Conservation (phyloP, 164 flowering plant species). For the Sedum album region DNA sequence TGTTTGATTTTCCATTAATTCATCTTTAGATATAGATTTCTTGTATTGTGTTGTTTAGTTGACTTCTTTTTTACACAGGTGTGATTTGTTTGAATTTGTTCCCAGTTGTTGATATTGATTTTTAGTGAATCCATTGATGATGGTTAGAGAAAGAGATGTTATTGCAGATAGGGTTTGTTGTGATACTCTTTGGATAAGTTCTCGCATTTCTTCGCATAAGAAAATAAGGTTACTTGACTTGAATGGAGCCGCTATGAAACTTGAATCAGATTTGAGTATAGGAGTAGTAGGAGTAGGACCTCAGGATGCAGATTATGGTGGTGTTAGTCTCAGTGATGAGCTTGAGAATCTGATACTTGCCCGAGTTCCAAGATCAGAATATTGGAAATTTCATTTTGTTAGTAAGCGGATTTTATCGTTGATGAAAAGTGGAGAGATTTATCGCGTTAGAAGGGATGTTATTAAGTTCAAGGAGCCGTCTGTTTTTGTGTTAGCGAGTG, state of each 20-base stretch:
- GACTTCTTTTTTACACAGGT: too few species aligned
- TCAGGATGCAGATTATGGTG: slow-evolving; percentile 79
- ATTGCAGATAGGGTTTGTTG: not conserved
- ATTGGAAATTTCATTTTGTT: slow-evolving; percentile 39
- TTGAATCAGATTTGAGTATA: not conserved
- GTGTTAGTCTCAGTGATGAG: slow-evolving; percentile 41
- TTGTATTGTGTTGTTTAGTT: too few species aligned
- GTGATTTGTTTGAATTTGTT: not conserved
- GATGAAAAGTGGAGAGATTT: slow-evolving; percentile 44
- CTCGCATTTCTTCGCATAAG: not conserved
- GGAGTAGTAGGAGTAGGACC: slow-evolving; percentile 16
- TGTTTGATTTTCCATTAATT: not conserved
- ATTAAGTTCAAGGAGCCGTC: slow-evolving; percentile 36
- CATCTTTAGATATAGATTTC: too few species aligned
- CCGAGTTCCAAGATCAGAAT: slow-evolving; percentile 47
- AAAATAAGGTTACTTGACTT: not conserved
- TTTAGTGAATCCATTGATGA: not conserved
- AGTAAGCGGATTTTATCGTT: slow-evolving; percentile 37
- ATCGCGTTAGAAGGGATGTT: slow-evolving; percentile 36
- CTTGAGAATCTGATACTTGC: slow-evolving; percentile 54
- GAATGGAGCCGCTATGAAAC: not conserved
- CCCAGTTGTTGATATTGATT: not conserved
- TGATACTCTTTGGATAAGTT: not conserved
- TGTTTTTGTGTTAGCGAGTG: slow-evolving; percentile 53
- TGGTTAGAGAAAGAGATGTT: not conserved